Base-by-base conservation (phyloP, 768 basidiomycete genomes). In the Lactarius vividus region DNA sequence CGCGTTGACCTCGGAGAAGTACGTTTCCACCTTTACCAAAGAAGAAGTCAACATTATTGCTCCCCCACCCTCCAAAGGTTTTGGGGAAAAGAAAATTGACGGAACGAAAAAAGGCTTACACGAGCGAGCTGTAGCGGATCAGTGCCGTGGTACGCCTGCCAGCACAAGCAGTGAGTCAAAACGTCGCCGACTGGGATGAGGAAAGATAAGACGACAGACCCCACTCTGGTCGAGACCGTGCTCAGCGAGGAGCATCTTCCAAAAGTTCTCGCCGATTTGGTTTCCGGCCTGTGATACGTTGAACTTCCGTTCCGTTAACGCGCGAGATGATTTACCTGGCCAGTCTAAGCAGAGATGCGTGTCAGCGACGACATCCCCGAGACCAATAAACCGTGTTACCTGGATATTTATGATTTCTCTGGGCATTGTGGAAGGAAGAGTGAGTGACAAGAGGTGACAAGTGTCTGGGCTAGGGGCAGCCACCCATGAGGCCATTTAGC, bases 381-480 rank as follows among this genome's bases (percentile, higher is more conserved):
- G 56, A 13, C 7, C 37, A 37, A 26, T 42, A n/a, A 52, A 55
- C 53, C 15, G 28, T 10, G 52, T 59, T 62, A 82, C 91, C 82
- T 93, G 92, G 35, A 93, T 76, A 76, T 91, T 94, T 75, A 94
- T 81, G 63, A 94, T 92, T 79, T 93, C 92, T 66, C 91, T 86
- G 67, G 83, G 79, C 88, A 89, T 89, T 72, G 61, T 77, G 39
- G 58, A 54, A 42, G 39, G 58, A 44, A 35, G 57, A 49, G 56
- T 33, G 56, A 11, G 18, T 54, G 40, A 59, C 9, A 40, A 61
- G 46, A 37, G 54, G n/a, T 59, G 35, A 66, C 23, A 33, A 40
- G 40, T 4, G 44, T 16, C 59, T 61, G 60, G 60, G 64, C 20
- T 54, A 29, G 59, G 59, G 55, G 52, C 31, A 56, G 65, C 61